phyloP scores from a whole-genome alignment of 179 eudicot genomes.

The Camellia oleifera region DNA sequence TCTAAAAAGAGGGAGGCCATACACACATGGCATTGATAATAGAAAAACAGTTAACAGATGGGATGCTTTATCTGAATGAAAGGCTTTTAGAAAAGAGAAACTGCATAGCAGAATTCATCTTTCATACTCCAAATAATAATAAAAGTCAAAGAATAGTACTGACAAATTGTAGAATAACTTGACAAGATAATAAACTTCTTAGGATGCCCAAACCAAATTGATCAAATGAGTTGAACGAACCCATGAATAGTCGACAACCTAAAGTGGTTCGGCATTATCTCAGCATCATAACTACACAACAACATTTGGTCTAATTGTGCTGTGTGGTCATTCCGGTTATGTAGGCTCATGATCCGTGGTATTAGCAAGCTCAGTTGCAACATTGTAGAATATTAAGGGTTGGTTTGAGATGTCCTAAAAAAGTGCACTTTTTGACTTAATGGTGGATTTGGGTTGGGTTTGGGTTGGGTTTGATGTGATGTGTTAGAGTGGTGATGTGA shows the following conservation, averaged over 20 bases:
- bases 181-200: neutral
- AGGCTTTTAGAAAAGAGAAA: neutral
- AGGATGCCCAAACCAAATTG: too few species aligned
- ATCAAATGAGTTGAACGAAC: neutral
- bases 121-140: slow-evolving; percentile 7
- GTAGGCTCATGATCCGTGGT: neutral
- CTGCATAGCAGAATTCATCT: neutral
- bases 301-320: neutral
- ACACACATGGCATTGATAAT: neutral
- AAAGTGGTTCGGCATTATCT: neutral
- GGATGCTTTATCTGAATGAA: neutral
- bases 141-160: neutral
- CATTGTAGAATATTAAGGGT: neutral
- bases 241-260: neutral
- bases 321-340: neutral
- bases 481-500: too few species aligned
- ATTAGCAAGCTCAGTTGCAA: neutral
- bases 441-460: too few species aligned
- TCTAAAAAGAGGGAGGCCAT: neutral
- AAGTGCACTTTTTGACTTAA: too few species aligned
- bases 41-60: neutral
- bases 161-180: neutral
- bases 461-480: too few species aligned
- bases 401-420: too few species aligned
- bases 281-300: neutral